phyloP scores from a whole-genome alignment of 78 protist species.

The Dictyostelium purpureum region DNA sequence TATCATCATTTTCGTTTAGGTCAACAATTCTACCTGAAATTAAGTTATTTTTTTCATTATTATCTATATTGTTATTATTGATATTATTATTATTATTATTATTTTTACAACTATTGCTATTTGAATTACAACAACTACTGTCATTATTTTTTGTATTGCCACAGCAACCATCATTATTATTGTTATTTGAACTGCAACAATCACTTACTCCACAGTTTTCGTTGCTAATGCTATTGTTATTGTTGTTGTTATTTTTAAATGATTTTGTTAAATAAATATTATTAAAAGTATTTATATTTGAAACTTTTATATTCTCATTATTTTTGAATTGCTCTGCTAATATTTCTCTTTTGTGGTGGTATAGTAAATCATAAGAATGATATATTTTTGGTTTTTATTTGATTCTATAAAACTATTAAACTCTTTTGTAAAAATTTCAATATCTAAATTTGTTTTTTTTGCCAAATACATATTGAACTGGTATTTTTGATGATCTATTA shows the following conservation, averaged over 20 bases:
- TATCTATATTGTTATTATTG: background rate
- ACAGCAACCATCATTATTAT: background rate
- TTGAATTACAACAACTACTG: background rate
- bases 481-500: constrained; percentile 55
- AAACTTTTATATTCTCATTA: background rate
- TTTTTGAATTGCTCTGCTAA: background rate
- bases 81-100: background rate
- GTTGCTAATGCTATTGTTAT: background rate
- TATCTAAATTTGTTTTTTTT: background rate
- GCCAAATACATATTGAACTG: constrained; percentile 80
- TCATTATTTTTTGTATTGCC: background rate
- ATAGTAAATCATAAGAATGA: constrained; percentile 36
- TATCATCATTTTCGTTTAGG: background rate
- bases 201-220: background rate
- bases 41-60: background rate
- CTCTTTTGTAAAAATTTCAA: background rate
- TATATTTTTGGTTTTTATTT: constrained; percentile 1
- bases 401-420: background rate
- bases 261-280: background rate
- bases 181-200: background rate
- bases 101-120: background rate
- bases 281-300: background rate
- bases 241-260: background rate
- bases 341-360: background rate
- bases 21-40: constrained; percentile 30